Evolutionary conservation across 257 asterid species (phyloP), one percentile per base, ranked within the genome.

Genomic region (Solanum bulbocastanum): DNA sequence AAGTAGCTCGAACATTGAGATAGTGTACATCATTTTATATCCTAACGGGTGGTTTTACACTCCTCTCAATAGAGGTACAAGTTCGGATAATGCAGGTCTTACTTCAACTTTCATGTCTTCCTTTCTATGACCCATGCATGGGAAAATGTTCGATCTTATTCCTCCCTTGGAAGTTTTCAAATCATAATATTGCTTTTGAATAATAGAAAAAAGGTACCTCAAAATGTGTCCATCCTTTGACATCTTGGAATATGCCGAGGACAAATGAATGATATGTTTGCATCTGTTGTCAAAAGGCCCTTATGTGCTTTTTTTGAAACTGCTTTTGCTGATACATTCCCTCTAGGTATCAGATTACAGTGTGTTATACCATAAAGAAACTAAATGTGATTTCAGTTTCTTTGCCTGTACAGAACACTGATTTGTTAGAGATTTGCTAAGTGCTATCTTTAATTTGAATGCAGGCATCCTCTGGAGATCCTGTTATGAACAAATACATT

Each of bases 391-490:
- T 74, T 76, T 39, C 83, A 75, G 10, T 23, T 75, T 75, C 52
- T 13, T 6, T 76, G 35, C 58, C 56, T 22, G 16, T 39, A 22
- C 11, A 75, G 3, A 2, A n/a, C 0, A 3, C 35, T 76, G 23
- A 40, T 76, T 12, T 76, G 58, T 15, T 30, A 72, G 46, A 36
- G 52, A 37, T 74, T 74, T 25, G 27, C 15, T 39, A 5, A 39
- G 33, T 7, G 39, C 5, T 66, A 16, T 86, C 76, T 49, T 49
- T 85, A 72, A 79, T 39, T 86, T 76, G 83, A 83, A 79, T 94
- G 91, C 91, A 95, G 98, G 98, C 94, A 69, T 85, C 93, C 49
- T 46, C 92, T 1, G 39, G 90, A 7, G 99, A 97, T 91, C 98
- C 96, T 16, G 16, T 94, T 13, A 93, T 92, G 25, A 93, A 91